Evolutionary conservation across 345 rosid genomes (phyloP).

Genomic region (Lagerstroemia speciosa): DNA sequence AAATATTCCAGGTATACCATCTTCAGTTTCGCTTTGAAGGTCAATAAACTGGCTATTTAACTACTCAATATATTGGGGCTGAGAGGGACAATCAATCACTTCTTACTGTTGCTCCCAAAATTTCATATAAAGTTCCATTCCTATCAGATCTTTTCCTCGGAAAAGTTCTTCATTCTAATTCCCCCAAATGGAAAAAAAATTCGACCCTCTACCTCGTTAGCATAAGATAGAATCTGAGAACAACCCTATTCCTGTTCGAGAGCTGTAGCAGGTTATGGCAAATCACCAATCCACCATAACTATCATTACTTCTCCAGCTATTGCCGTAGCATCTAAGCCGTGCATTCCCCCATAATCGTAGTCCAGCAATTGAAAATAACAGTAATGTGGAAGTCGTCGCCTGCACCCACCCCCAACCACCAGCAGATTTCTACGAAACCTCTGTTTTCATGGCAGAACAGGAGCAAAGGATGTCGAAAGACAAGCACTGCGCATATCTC

Average conservation of each 20-base stretch:
- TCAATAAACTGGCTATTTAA: background rate
- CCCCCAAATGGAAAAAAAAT: background rate
- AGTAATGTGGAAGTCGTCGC: background rate
- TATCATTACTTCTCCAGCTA: background rate
- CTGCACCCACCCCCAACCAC: background rate
- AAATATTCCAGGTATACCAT: too few relatives aligned
- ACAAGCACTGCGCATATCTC: background rate
- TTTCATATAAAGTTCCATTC: background rate
- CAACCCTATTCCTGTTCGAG: background rate
- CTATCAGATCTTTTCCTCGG: background rate
- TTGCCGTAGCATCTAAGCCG: background rate
- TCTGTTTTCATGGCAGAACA: background rate
- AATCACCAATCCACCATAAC: background rate
- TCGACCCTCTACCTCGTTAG: background rate
- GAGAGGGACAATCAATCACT: background rate
- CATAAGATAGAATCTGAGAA: background rate
- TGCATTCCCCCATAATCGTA: too few relatives aligned
- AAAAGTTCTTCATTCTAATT: background rate
- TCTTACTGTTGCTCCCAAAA: background rate
- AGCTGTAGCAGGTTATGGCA: background rate
- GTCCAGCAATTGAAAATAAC: too few relatives aligned
- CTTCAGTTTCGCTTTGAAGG: too few relatives aligned
- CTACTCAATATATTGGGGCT: background rate
- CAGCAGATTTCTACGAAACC: background rate
- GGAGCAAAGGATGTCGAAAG: background rate